These are phyloP conservation scores for Cutaneotrichosporon sp. DNA, from an alignment of 1,284 basidiomycete genomes.

Conservation along the genomic window DNA sequence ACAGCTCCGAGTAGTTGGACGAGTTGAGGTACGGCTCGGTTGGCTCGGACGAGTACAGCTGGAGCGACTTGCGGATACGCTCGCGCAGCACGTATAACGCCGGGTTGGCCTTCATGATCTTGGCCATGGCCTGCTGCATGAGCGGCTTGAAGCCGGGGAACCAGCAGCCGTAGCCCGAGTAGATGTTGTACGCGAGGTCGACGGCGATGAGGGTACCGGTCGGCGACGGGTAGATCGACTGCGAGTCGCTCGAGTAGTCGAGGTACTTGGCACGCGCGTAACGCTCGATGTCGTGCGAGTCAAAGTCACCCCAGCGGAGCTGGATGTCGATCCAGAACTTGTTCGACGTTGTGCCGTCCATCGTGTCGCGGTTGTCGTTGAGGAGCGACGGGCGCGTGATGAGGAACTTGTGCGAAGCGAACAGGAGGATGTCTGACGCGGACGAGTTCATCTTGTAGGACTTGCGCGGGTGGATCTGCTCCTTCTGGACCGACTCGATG, in stretches of 20 bases:
- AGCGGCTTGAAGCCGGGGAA: constrained; percentile 98
- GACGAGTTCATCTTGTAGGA: constrained; percentile 99
- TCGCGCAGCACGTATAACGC: constrained; percentile 98
- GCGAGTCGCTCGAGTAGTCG: constrained; percentile 77
- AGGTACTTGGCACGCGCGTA: constrained; percentile 98
- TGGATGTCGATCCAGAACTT: constrained; percentile 99
- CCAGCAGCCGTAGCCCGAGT: constrained; percentile 99
- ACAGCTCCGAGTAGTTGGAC: constrained; percentile 89
- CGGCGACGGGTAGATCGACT: constrained; percentile 97
- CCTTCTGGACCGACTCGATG: constrained; percentile 98
- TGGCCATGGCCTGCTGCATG: constrained; percentile 98
- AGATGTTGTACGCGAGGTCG: constrained; percentile 94
- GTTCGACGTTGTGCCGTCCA: constrained; percentile 96
- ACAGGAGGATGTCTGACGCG: constrained; percentile 91
- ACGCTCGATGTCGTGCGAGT: constrained; percentile 96
- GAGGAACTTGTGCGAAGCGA: constrained; percentile 99
- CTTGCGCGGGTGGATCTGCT: constrained; percentile 72
- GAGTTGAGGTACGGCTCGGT: constrained; percentile 96
- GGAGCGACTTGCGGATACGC: constrained; percentile 97
- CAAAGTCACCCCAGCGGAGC: constrained; percentile 98
- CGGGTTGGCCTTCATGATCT: constrained; percentile 84
- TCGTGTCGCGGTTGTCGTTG: constrained; percentile 92
- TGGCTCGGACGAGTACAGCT: constrained; percentile 98
- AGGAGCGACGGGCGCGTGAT: constrained; percentile 94
- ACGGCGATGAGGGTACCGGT: constrained; percentile 99